Conservation (phyloP, 495 filamentous ascomycete species). For the Penicillium malachiteum region DNA sequence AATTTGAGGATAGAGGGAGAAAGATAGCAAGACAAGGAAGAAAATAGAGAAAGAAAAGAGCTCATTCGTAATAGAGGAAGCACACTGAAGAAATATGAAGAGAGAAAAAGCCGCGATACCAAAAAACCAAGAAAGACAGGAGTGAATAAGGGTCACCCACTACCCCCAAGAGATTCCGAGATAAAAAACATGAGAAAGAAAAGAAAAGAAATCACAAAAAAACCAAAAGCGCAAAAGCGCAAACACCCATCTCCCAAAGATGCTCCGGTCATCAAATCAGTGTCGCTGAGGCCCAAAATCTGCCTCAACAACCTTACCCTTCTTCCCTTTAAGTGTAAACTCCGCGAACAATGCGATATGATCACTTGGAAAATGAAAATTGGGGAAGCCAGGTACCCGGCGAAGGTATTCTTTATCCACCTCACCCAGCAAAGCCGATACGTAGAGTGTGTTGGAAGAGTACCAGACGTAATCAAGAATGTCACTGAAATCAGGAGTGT, state of each 20-base stretch:
- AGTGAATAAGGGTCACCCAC: slow-evolving; percentile 26
- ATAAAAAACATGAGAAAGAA: slow-evolving; percentile 28
- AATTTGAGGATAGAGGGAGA: slow-evolving; percentile 13
- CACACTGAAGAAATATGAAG: slow-evolving; percentile 16
- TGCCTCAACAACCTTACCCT: slow-evolving; percentile 69
- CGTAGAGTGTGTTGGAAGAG: slow-evolving; percentile 84
- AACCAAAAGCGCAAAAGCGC: too few species aligned
- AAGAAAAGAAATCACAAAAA: slow-evolving; percentile 26
- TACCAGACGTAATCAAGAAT: slow-evolving; percentile 98
- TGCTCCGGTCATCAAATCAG: slow-evolving; percentile 41
- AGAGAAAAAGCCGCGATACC: slow-evolving; percentile 6
- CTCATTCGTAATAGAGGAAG: slow-evolving; percentile 20
- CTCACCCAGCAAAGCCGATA: slow-evolving; percentile 82
- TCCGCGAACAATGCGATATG: slow-evolving; percentile 91
- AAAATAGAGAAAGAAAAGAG: slow-evolving; percentile 7
- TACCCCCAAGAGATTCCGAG: slow-evolving; percentile 43
- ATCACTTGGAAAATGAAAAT: slow-evolving; percentile 96
- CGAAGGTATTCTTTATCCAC: slow-evolving; percentile 89
- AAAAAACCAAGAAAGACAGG: slow-evolving; percentile 20
- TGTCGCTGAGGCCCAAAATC: slow-evolving; percentile 60
- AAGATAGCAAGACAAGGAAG: slow-evolving; percentile 17
- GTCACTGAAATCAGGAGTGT: slow-evolving; percentile 84
- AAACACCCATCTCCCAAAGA: slow-evolving; percentile 47
- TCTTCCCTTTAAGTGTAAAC: slow-evolving; percentile 88
- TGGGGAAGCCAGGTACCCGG: slow-evolving; percentile 90